Conservation (phyloP, 768 basidiomycete genomes). For the Trametes coccinea region DNA sequence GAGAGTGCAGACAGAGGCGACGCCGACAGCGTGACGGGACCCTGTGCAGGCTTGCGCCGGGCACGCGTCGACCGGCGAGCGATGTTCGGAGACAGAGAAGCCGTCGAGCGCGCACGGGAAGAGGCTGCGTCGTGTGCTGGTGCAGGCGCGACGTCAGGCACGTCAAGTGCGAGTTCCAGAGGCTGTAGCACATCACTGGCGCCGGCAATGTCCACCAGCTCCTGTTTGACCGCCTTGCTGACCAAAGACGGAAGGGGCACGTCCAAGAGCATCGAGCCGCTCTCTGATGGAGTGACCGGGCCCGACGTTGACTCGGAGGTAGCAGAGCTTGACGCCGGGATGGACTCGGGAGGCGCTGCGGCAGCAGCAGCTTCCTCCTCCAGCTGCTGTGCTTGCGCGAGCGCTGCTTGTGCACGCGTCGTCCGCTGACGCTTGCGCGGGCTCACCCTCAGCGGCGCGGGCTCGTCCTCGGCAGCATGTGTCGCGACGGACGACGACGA, state of each 20-base stretch:
- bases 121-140: neutral
- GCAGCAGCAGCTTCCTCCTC: neutral
- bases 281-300: neutral
- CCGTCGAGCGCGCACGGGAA: neutral
- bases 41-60: conserved; percentile 17
- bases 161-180: conserved; percentile 1
- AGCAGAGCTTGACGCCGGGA: too few relatives aligned
- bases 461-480: neutral
- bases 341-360: neutral
- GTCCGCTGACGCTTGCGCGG: conserved; percentile 19
- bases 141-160: neutral
- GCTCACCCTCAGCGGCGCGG: neutral
- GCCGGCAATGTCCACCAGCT: neutral
- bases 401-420: conserved; percentile 7
- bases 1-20: conserved; percentile 8
- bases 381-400: conserved; percentile 1
- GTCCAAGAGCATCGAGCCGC: neutral
- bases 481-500: neutral
- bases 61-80: conserved; percentile 15
- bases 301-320: too few relatives aligned
- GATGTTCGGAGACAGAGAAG: conserved; percentile 1
- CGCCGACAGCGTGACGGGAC: conserved; percentile 1
- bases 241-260: neutral
- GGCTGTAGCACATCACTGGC: conserved; percentile 3
- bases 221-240: conserved; percentile 7